phyloP scores from a whole-genome alignment of 495 filamentous ascomycete species.

The Hyaloscypha hepaticicola region DNA sequence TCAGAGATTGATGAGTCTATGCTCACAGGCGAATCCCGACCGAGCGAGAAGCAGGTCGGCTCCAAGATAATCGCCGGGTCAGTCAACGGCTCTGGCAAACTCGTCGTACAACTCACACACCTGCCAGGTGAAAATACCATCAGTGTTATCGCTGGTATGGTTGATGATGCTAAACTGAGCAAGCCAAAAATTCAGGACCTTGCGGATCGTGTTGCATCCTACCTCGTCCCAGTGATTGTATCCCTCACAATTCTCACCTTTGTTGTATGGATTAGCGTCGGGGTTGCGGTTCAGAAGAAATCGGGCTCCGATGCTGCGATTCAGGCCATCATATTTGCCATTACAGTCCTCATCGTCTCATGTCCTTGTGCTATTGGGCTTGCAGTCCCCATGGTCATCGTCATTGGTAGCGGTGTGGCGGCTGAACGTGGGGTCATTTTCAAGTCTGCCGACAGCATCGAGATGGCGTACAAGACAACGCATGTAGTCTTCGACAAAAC shows the following conservation, averaged over 20 bases:
- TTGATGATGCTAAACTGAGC: constrained; percentile 65
- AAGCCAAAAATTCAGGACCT: constrained; percentile 69
- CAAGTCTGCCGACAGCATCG: constrained; percentile 63
- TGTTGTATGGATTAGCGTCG: constrained; percentile 61
- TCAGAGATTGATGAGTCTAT: constrained; percentile 76
- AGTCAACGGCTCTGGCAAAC: constrained; percentile 58
- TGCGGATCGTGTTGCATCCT: constrained; percentile 64
- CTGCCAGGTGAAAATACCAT: constrained; percentile 75
- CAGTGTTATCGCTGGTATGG: constrained; percentile 64
- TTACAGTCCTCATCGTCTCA: constrained; percentile 72
- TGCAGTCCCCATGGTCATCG: constrained; percentile 78
- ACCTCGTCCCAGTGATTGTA: constrained; percentile 65
- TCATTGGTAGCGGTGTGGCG: constrained; percentile 68
- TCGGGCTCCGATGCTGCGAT: constrained; percentile 50
- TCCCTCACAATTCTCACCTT: constrained; percentile 47
- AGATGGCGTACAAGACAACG: constrained; percentile 58
- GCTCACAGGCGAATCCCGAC: constrained; percentile 66
- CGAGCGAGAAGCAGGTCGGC: constrained; percentile 52
- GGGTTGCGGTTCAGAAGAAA: constrained; percentile 43
- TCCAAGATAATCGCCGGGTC: constrained; percentile 62
- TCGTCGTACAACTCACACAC: constrained; percentile 56
- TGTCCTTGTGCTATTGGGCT: constrained; percentile 83
- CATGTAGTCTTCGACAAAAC: constrained; percentile 87
- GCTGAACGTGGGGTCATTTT: constrained; percentile 69
- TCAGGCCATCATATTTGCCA: constrained; percentile 70